Evolutionary conservation across 2,329 filamentous ascomycete species (phyloP), one percentile per base, ranked within the genome.

Genomic region (Epichloe baconii): DNA sequence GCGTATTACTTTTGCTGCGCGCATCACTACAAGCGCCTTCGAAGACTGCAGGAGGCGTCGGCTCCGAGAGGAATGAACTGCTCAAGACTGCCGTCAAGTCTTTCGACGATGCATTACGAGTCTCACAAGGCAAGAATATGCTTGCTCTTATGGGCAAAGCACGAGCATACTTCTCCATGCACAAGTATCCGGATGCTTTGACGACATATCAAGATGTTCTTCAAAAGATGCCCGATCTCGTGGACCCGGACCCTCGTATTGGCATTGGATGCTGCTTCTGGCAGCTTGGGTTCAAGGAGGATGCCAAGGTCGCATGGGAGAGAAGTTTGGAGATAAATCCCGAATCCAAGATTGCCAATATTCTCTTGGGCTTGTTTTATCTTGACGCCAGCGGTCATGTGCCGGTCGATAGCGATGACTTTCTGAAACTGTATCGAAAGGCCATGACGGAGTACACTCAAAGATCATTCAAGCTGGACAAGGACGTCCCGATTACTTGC

Each of bases 181-280:
- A 86, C 52, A 89, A 88, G 66, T 95, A 86, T 61, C 76, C 83
- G 1, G 89, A 97, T 49, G 86, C 94, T 14, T 70, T 97, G 49
- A 78, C 86, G 54, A 76, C 79, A 23, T 98, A 97, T 64, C 93
- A 98, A 69, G 85, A 88, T 53, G 88, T 89, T 15, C 72, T 98
- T 48, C 76, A 82, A 59, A 89, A 86, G 67, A 89, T 90, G 73
- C 93, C 93, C 2, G 82, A 88, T 58, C 76, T 97, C 61, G 80
- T 86, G 42, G 93, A 98, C 62, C 93, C 93, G 0, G 93, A 98
- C 66, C 94, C 93, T 58, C 81, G 94, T 59, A 91, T 98, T 59
- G 93, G 93, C 51, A 91, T 98, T 62, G 93, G 93, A 44, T 93
- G 88, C 68, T 98, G 93, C 72, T 85, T 96, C 66, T 98, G 94